phyloP scores from a whole-genome alignment of 2,329 filamentous ascomycete species.

The Pseudocercospora musae region DNA sequence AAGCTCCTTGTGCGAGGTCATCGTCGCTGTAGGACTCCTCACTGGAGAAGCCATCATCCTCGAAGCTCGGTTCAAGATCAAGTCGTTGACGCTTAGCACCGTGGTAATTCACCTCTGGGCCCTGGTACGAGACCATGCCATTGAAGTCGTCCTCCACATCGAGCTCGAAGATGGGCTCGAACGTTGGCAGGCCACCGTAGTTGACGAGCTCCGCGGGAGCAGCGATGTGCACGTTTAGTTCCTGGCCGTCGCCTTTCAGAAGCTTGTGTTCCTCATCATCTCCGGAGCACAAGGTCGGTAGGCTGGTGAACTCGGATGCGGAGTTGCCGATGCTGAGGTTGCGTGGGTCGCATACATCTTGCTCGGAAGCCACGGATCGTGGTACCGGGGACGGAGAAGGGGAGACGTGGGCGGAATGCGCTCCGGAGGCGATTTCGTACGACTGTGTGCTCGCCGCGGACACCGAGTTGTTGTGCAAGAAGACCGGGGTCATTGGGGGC shows the following conservation, averaged over 20 bases:
- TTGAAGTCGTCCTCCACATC: constrained; percentile 87
- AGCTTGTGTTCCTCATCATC: constrained; percentile 51
- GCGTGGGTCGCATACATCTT: constrained; percentile 80
- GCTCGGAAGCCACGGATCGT: constrained; percentile 63
- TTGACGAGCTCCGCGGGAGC: constrained; percentile 46
- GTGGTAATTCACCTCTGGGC: constrained; percentile 59
- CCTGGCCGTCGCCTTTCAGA: constrained; percentile 44
- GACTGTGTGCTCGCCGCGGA: constrained; percentile 50
- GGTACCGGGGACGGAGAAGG: constrained; percentile 81
- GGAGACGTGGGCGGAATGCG: constrained; percentile 65
- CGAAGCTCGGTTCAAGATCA: constrained; percentile 61
- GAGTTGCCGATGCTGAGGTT: constrained; percentile 71
- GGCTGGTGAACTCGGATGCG: constrained; percentile 61
- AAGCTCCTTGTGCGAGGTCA: constrained; percentile 57
- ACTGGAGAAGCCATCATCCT: constrained; percentile 74
- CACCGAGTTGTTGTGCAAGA: constrained; percentile 65
- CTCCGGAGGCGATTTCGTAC: constrained; percentile 68
- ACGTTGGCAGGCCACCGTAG: constrained; percentile 68
- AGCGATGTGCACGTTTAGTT: constrained; percentile 38
- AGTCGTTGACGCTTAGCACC: constrained; percentile 70
- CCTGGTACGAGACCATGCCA: constrained; percentile 67
- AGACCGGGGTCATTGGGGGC: constrained; percentile 82
- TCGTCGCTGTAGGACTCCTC: constrained; percentile 75
- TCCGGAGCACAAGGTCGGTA: constrained; percentile 59
- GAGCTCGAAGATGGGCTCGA: constrained; percentile 70